Evolutionary conservation across 345 rosid genomes (phyloP), one percentile per base, ranked within the genome.

Genomic region (Eutrema heterophyllum): DNA sequence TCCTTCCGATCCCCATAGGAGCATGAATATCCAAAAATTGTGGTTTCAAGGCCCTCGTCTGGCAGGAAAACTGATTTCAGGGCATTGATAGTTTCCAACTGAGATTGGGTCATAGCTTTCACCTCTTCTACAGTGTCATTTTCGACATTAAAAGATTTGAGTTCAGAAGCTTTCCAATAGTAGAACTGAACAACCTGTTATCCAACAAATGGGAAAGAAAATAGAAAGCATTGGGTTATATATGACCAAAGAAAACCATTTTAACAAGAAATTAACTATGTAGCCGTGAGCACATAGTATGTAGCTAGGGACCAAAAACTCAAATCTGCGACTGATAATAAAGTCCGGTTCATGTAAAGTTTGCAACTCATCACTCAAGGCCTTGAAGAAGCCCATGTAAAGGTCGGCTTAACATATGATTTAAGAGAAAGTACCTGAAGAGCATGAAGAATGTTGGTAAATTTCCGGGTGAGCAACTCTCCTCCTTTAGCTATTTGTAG

Each of bases 101-200:
- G 89, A 16, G 83, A 70, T 46, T 68, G 72, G 0, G 91, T 83
- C 15, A 86, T 61, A 55, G 54, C 60, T 55, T 58, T 67, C 43
- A 63, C 66, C 26, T 75, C 79, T 58, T 61, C 61, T 55, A 68
- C 74, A 2, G 64, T 26, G 59, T 70, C 72, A 8, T 41, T 40
- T 58, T 75, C 64, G 10, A 14, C 49, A 21, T 29, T 45, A 1
- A 53, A 69, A 65, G 46, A 40, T 52, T 9, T 61, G 29, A 77
- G 57, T 58, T 81, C 82, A 2, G 77, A 69, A 39, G 78, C 81
- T 82, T 81, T 87, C 92, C 96, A 88, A 16, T 51, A 62, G 69
- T 76, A 86, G 80, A 82, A 94, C 52, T 89, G 92, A 57, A 84
- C 87, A 72, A 77, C 92, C 97, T 88, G 64, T 68, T 70, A 29